Base-by-base conservation (phyloP, 495 filamentous ascomycete genomes). In the Xylaria acuta region DNA sequence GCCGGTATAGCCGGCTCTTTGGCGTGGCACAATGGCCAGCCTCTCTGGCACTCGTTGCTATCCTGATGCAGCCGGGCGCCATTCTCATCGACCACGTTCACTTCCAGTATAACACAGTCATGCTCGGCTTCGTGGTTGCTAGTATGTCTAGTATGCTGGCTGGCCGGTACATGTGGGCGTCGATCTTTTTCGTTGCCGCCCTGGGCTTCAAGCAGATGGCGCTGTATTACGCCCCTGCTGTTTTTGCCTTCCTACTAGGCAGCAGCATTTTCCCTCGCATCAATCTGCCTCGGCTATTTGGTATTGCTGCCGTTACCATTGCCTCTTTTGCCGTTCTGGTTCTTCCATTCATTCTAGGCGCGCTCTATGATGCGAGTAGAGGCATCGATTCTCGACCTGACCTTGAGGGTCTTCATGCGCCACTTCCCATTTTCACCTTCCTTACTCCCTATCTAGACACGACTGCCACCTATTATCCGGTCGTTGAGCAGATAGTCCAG, bases 141-240 rank as follows among this genome's bases (percentile, higher is more conserved):
- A 93, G 91, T 75, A 89, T 97, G 84, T 94, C 94, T 47, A 94
- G 93, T 80, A 92, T 97, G 76, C 80, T 97, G 51, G 93, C 94
- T 3, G 93, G 92, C 5, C 89, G 94, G 54, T 90, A 91, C 76
- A 87, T 97, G 70, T 98, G 95, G 94, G 88, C 91, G 8, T 92
- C 92, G 71, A 88, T 96, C 65, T 98, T 97, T 83, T 99, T 99
- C 78, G 95, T 99, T n/a, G 88, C 90, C 2, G 92, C 94, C 20
- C 83, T 99, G 30, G 93, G 93, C 16, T 99, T 97, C 85, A 99
- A 99, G 84, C 96, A 99, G 80, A 99, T 99, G 96, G 96, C 95
- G 4, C 85, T 99, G 12, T 99, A 97, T 81, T 99, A 97, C 80
- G 94, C 96, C 3, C 94, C 97, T 1, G 90, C 91, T 16, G 90